These are phyloP conservation scores for Coniella lustricola DNA, from an alignment of 2,329 filamentous ascomycete genomes.

Conservation along the genomic window DNA sequence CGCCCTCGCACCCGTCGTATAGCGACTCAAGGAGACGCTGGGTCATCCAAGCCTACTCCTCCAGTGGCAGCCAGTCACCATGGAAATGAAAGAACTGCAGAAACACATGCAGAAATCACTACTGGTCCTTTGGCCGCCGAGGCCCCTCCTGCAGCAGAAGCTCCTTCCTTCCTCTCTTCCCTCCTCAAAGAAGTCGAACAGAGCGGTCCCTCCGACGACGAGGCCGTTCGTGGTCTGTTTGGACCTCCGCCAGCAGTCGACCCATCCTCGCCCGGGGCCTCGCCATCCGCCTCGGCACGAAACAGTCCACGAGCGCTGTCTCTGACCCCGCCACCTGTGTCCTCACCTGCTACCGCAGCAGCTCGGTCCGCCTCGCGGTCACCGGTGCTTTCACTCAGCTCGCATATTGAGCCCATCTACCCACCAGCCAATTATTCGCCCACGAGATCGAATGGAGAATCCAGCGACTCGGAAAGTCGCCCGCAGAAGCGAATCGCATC, in stretches of 20 bases:
- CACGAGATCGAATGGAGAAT: conserved; percentile 37
- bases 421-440: conserved; percentile 70
- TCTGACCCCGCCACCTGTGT: conserved; percentile 58
- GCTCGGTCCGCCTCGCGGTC: conserved; percentile 50
- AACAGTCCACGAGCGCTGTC: conserved; percentile 63
- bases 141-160: conserved; percentile 31
- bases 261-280: conserved; percentile 38
- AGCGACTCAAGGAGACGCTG: conserved; percentile 40
- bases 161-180: conserved; percentile 78
- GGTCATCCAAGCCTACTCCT: conserved; percentile 27
- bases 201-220: conserved; percentile 52
- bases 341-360: conserved; percentile 32
- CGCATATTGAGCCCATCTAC: conserved; percentile 65
- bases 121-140: conserved; percentile 17
- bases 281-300: conserved; percentile 58
- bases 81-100: conserved; percentile 12
- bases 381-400: conserved; percentile 59
- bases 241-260: conserved; percentile 26
- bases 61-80: conserved; percentile 15
- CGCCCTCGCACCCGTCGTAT: conserved; percentile 73
- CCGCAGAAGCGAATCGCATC: conserved; percentile 19
- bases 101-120: conserved; percentile 1
- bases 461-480: conserved; percentile 37
- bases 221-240: conserved; percentile 37
- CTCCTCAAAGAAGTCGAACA: conserved; percentile 82